Evolutionary conservation across 2,329 filamentous ascomycete species (phyloP), one percentile per base, ranked within the genome.

Genomic region (Fusarium longipes): DNA sequence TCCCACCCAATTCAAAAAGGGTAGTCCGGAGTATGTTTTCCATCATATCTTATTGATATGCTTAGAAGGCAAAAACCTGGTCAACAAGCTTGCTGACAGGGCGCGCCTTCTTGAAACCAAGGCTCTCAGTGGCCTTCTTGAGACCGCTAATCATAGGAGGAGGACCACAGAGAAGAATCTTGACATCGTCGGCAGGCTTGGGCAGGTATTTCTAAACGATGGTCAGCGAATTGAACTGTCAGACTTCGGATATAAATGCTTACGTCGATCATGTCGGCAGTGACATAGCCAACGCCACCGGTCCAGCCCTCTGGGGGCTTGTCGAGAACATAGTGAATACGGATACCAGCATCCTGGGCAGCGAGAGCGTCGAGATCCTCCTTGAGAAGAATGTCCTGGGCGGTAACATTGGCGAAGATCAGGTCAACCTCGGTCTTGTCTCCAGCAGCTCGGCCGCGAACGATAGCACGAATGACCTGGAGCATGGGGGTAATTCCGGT

Each of bases 401-500:
- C 83, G 74, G 96, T 94, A 62, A 99, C 96, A 78, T 99, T 99
- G 79, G 96, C 96, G 76, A 98, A 99, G 80, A 99, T 93, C 67
- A 99, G 84, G 77, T 97, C 93, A 53, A 98, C 89, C 83, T 97
- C 85, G 63, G 96, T 99, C 77, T 83, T 89, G 82, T 97, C 93
- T 65, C 91, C 94, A 49, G 89, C 83, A 54, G 89, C 85, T 72
- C 93, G 89, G 75, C 93, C 93, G 72, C 93, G 89, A 74, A 94
- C 87, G 73, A 98, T 93, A 60, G 95, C 96, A 75, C 93, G 91
- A 78, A 97, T 89, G 74, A 99, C 89, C 84, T 99, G 96, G 67
- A 98, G 87, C 96, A 99, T 99, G 63, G 96, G 96, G 11, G 96
- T 98, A 79, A 99, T 98, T 73, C 96, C 96, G 32, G 96, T 98